Evolutionary conservation across 2,329 filamentous ascomycete genomes (phyloP).

Genomic region (Pseudogymnoascus sp.): DNA sequence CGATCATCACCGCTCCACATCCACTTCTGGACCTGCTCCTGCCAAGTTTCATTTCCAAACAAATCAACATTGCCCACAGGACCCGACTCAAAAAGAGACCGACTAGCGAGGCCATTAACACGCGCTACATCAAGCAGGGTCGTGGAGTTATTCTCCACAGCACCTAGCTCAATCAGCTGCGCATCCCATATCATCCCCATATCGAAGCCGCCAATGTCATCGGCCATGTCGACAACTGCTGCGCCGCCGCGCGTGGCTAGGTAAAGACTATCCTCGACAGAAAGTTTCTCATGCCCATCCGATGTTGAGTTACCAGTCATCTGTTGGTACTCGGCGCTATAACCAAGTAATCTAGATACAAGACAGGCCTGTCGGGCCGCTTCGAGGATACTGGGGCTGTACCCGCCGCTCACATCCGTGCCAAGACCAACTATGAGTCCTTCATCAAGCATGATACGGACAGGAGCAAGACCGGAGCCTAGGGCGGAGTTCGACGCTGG

Average conservation of each 20-base stretch:
- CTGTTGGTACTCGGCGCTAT: constrained; percentile 41
- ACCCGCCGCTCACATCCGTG: constrained; percentile 87
- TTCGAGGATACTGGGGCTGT: constrained; percentile 72
- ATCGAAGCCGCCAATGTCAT: constrained; percentile 72
- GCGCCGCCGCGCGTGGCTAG: constrained; percentile 84
- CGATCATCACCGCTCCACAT: constrained; percentile 88
- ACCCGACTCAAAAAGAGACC: constrained; percentile 28
- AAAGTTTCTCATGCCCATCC: constrained; percentile 53
- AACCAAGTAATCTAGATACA: constrained; percentile 49
- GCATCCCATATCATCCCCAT: constrained; percentile 87
- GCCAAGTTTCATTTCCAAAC: constrained; percentile 88
- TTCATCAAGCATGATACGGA: constrained; percentile 65
- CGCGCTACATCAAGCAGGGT: neutral
- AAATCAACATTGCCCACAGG: constrained; percentile 65
- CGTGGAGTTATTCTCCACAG: constrained; percentile 29
- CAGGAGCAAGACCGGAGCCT: constrained; percentile 68
- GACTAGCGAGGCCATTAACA: neutral
- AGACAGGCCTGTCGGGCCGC: constrained; percentile 73
- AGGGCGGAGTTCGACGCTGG: constrained; percentile 80
- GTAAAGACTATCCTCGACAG: constrained; percentile 77
- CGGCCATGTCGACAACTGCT: constrained; percentile 65
- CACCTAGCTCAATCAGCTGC: constrained; percentile 64
- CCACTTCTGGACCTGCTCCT: constrained; percentile 87
- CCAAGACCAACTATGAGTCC: constrained; percentile 79
- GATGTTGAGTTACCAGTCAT: constrained; percentile 42